A percentile compares a stretch with the other conserved stretches of the same genome.
Evolutionary conservation across 2,329 filamentous ascomycete species (phyloP).

Genomic region (Sporothrix mexicana): DNA sequence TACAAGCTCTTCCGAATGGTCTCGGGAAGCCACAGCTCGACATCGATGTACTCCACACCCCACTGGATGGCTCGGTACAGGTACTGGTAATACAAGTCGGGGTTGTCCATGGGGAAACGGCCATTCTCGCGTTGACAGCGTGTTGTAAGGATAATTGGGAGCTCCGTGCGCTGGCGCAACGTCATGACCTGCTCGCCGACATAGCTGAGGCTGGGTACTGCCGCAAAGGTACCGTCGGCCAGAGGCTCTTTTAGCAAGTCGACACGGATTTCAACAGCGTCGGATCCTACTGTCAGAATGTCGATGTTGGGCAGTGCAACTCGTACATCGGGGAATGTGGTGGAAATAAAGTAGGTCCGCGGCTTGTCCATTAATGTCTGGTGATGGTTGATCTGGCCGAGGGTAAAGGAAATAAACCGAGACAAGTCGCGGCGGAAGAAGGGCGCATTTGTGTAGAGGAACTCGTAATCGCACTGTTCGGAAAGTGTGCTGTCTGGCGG

Average conservation of each 20-base stretch:
- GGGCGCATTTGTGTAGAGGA: constrained; percentile 75
- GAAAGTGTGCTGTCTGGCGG: constrained; percentile 71
- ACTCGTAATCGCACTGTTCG: constrained; percentile 79
- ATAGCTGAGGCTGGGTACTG: constrained; percentile 79
- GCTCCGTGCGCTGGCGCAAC: constrained; percentile 78
- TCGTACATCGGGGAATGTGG: constrained; percentile 84
- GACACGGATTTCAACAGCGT: constrained; percentile 83
- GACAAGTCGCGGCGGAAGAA: constrained; percentile 78
- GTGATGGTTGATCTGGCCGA: constrained; percentile 80
- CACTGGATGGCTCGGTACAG: constrained; percentile 85
- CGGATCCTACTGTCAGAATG: constrained; percentile 83
- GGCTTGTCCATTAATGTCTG: constrained; percentile 77
- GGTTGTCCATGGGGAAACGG: constrained; percentile 82
- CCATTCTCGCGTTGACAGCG: constrained; percentile 83
- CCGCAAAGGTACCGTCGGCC: constrained; percentile 63
- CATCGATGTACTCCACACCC: constrained; percentile 89
- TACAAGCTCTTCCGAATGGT: constrained; percentile 71
- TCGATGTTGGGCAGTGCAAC: constrained; percentile 83
- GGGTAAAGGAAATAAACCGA: constrained; percentile 77
- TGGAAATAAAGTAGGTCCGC: constrained; percentile 84
- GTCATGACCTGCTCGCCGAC: constrained; percentile 87
- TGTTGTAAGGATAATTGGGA: constrained; percentile 90
- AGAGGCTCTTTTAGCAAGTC: constrained; percentile 78
- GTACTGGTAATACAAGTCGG: constrained; percentile 75
- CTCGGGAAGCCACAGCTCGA: constrained; percentile 86